These are phyloP conservation scores for Aristolochia californica DNA, from an alignment of 164 flowering plant genomes.

Conservation along the genomic window DNA sequence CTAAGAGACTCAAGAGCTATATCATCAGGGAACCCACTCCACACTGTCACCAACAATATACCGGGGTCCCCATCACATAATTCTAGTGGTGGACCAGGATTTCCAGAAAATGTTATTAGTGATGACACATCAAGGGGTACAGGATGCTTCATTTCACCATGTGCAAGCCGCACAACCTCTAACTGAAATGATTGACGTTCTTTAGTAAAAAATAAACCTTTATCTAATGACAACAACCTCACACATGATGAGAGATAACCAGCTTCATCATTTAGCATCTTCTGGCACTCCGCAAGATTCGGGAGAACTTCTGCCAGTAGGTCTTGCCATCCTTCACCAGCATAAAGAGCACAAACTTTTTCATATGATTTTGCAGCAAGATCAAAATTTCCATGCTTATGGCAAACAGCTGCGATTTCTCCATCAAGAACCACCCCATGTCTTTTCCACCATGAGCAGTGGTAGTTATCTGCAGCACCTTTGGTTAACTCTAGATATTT, in stretches of 20 bases:
- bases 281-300: conserved; percentile 94
- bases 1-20: conserved; percentile 85
- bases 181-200: conserved; percentile 91
- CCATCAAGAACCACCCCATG: conserved; percentile 99
- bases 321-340: conserved; percentile 99
- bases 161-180: conserved; percentile 85
- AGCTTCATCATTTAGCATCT: conserved; percentile 84
- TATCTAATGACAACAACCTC: conserved; percentile 80
- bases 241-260: conserved; percentile 95
- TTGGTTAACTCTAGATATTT: conserved; percentile 83
- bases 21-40: conserved; percentile 99
- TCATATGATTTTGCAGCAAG: conserved; percentile 93
- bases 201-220: conserved; percentile 59
- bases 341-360: conserved; percentile 95
- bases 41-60: conserved; percentile 68
- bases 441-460: conserved; percentile 97
- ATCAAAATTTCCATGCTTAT: conserved; percentile 70
- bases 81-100: conserved; percentile 80
- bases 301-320: conserved; percentile 95
- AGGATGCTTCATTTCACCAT: conserved; percentile 89
- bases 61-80: conserved; percentile 98
- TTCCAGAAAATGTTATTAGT: conserved; percentile 86
- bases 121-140: conserved; percentile 96
- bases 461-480: conserved; percentile 96
- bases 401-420: conserved; percentile 84